phyloP scores from a whole-genome alignment of 1,284 basidiomycete genomes.

The Apiotrichum sp. region DNA sequence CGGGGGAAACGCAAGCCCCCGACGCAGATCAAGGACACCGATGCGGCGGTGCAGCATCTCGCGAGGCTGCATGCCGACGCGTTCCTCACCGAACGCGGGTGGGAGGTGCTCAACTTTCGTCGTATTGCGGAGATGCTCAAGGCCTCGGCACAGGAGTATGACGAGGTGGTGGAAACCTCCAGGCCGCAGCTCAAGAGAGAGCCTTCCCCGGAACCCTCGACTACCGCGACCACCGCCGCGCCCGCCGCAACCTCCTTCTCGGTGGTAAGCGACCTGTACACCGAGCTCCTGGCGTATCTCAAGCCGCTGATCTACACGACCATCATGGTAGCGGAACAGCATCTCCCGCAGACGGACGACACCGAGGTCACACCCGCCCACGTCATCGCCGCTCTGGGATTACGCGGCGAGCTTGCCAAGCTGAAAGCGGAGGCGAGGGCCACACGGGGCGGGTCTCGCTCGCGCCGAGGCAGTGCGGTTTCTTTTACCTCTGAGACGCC shows the following conservation, averaged over 20 bases:
- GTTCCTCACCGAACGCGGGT: slow-evolving; percentile 5
- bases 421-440: too few relatives aligned
- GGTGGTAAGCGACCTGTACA: slow-evolving; percentile 16
- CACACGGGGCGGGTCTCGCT: too few relatives aligned
- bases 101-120: slow-evolving; percentile 25
- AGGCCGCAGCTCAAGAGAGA: too few relatives aligned
- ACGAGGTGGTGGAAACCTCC: not conserved
- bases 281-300: slow-evolving; percentile 17
- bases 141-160: not conserved
- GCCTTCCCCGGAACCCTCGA: not conserved
- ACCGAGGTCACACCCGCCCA: not conserved
- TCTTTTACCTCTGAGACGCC: too few relatives aligned
- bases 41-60: not conserved
- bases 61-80: not conserved
- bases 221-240: not conserved
- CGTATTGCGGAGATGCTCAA: slow-evolving; percentile 6
- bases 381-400: not conserved
- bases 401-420: slow-evolving; percentile 1
- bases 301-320: slow-evolving; percentile 15
- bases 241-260: slow-evolving; percentile 9
- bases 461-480: too few relatives aligned
- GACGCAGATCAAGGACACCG: not conserved
- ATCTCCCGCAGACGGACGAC: not conserved
- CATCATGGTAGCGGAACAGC: slow-evolving; percentile 21
- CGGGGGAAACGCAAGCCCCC: not conserved